Conservation (phyloP, 2,329 filamentous ascomycete genomes). For the Xylariaceae sp. region DNA sequence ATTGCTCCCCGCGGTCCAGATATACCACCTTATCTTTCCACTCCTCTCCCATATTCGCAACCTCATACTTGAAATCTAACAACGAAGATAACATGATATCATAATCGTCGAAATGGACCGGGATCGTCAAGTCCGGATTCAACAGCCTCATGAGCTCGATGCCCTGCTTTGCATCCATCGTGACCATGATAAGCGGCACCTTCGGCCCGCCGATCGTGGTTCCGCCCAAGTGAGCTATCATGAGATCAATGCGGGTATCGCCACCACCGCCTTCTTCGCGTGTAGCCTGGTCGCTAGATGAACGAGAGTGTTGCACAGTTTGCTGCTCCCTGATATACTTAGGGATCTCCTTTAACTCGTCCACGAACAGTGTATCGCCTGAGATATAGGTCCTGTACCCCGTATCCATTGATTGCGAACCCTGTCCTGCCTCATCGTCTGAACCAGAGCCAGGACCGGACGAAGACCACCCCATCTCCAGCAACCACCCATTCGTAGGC, state of each 20-base stretch:
- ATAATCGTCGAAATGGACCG: constrained; percentile 61
- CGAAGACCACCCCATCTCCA: constrained; percentile 50
- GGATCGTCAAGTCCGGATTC: constrained; percentile 56
- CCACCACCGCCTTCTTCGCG: constrained; percentile 19
- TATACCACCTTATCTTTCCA: constrained; percentile 51
- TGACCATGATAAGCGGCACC: constrained; percentile 59
- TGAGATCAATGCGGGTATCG: constrained; percentile 52
- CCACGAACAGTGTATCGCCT: constrained; percentile 58
- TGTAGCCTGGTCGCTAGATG: neutral
- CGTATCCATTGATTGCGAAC: constrained; percentile 34
- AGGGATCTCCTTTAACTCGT: constrained; percentile 57
- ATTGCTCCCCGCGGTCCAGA: constrained; percentile 54
- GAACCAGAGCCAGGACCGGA: neutral
- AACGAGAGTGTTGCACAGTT: neutral
- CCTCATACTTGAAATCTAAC: constrained; percentile 52
- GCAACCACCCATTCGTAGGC: constrained; percentile 61
- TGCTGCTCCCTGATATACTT: constrained; percentile 34
- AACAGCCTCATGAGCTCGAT: constrained; percentile 55
- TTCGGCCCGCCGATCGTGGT: constrained; percentile 58
- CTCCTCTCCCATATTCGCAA: constrained; percentile 42
- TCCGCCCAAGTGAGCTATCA: constrained; percentile 61
- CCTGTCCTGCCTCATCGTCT: neutral
- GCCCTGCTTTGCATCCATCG: constrained; percentile 61
- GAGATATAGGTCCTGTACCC: constrained; percentile 61
- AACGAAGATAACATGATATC: constrained; percentile 55